Evolutionary conservation across 1,284 basidiomycete species (phyloP).

Genomic region (Pseudozyma hubeiensis): DNA sequence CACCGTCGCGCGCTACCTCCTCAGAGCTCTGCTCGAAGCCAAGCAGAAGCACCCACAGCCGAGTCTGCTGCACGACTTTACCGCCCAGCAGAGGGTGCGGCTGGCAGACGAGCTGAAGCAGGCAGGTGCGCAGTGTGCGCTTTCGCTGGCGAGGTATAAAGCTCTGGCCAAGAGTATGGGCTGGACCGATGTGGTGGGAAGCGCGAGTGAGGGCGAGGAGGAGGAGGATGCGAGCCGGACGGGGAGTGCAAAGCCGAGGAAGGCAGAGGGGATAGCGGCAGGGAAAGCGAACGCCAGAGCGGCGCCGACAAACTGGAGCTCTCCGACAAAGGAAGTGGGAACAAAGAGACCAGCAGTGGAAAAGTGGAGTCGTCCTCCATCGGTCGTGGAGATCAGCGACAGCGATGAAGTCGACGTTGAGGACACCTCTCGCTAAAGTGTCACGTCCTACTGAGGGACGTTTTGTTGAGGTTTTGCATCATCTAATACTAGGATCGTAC

Average conservation of each 20-base stretch:
- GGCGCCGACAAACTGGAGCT: background rate
- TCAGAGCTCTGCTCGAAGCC: conserved; percentile 22
- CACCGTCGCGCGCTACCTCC: conserved; percentile 31
- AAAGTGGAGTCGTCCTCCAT: background rate
- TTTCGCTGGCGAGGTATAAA: conserved; percentile 4
- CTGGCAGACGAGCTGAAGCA: conserved; percentile 15
- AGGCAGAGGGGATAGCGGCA: background rate
- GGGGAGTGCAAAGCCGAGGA: no score
- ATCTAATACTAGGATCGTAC: no score
- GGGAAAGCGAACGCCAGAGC: background rate
- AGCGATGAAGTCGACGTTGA: conserved; percentile 30
- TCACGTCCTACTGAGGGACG: no score
- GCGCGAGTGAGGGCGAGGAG: background rate
- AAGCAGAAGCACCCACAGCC: background rate
- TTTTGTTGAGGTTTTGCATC: no score
- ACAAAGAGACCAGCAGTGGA: background rate
- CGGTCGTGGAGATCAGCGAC: conserved; percentile 13
- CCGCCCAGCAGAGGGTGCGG: background rate
- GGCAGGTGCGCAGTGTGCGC: background rate
- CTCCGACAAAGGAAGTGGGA: background rate
- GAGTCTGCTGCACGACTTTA: conserved; percentile 19
- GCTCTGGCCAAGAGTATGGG: conserved; percentile 16
- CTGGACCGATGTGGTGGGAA: conserved; percentile 11
- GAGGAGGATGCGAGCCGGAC: background rate
- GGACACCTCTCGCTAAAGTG: conserved; percentile 15